phyloP scores from a whole-genome alignment of 805 yeast genomes.

The Schizosaccharomyces cryophilus region DNA sequence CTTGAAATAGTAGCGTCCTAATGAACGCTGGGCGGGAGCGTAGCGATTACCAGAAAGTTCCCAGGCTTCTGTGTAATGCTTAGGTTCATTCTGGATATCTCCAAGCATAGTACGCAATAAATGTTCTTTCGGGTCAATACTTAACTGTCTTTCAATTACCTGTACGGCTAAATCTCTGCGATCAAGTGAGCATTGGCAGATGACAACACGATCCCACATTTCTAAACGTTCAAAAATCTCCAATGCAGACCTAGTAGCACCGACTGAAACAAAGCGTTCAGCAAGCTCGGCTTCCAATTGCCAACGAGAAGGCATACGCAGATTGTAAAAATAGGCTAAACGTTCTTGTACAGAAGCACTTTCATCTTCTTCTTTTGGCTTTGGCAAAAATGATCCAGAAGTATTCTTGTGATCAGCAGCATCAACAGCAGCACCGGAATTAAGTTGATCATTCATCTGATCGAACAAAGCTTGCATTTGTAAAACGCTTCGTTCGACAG shows the following conservation, averaged over 20 bases:
- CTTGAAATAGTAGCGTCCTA: slow-evolving; percentile 44
- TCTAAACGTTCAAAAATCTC: slow-evolving; percentile 65
- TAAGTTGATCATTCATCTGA: slow-evolving; percentile 38
- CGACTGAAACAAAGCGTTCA: slow-evolving; percentile 62
- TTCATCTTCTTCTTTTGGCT: slow-evolving; percentile 11
- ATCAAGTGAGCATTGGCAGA: slow-evolving; percentile 64
- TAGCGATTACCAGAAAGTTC: slow-evolving; percentile 36
- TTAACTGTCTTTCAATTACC: slow-evolving; percentile 29
- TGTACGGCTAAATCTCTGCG: slow-evolving; percentile 30
- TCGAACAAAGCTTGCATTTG: slow-evolving; percentile 84
- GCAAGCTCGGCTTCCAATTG: slow-evolving; percentile 59
- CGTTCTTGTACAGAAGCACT: slow-evolving; percentile 25
- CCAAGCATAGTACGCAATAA: slow-evolving; percentile 68
- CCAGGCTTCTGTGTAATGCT: slow-evolving; percentile 72
- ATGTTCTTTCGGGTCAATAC: slow-evolving; percentile 35
- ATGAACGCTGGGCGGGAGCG: slow-evolving; percentile 62
- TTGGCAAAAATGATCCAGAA: slow-evolving; percentile 2
- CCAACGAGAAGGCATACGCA: slow-evolving; percentile 71
- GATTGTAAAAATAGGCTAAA: slow-evolving; percentile 41
- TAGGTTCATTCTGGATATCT: slow-evolving; percentile 55
- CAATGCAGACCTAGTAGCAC: slow-evolving; percentile 64
- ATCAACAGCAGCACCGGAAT: not conserved
- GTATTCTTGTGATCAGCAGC: slow-evolving; percentile 9
- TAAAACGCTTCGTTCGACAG: slow-evolving; percentile 78
- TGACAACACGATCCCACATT: slow-evolving; percentile 59